phyloP scores from a whole-genome alignment of 2,329 filamentous ascomycete species.

The Paramyrothecium roridum region DNA sequence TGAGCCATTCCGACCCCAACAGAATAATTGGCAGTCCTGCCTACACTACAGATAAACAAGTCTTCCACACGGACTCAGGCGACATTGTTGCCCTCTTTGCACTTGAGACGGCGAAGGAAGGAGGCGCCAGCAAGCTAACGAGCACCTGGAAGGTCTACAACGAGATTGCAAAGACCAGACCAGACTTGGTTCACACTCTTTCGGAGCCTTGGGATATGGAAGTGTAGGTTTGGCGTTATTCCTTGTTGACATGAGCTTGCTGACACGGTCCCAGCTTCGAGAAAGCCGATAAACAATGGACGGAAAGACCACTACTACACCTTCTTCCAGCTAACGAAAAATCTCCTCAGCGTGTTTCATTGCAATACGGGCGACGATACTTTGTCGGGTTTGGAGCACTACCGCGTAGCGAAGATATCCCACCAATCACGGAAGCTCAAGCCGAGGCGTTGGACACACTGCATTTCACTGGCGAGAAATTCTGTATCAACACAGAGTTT shows the following conservation, averaged over 20 bases:
- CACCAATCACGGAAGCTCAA: conserved; percentile 50
- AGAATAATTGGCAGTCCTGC: conserved; percentile 51
- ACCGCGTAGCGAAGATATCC: conserved; percentile 49
- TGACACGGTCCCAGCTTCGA: conserved; percentile 39
- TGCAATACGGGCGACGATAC: conserved; percentile 56
- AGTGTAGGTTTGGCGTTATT: conserved; percentile 25
- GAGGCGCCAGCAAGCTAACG: conserved; percentile 55
- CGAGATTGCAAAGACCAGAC: conserved; percentile 52
- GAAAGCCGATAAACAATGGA: conserved; percentile 40
- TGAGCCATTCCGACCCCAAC: conserved; percentile 10
- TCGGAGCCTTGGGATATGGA: conserved; percentile 42
- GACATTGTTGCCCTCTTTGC: conserved; percentile 57
- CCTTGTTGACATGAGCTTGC: not conserved
- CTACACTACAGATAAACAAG: conserved; percentile 58
- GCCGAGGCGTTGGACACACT: conserved; percentile 49
- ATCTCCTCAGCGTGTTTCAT: conserved; percentile 47
- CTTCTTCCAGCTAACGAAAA: conserved; percentile 43
- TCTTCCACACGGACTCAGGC: conserved; percentile 58
- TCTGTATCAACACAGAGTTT: conserved; percentile 39
- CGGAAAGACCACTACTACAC: conserved; percentile 49
- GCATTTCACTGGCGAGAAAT: conserved; percentile 43
- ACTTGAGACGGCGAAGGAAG: conserved; percentile 45
- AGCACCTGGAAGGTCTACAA: conserved; percentile 61
- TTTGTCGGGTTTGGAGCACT: conserved; percentile 55
- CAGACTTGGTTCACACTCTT: conserved; percentile 56